These are phyloP conservation scores for Auricularia sp. DNA, from an alignment of 768 basidiomycete species.

Conservation along the genomic window DNA sequence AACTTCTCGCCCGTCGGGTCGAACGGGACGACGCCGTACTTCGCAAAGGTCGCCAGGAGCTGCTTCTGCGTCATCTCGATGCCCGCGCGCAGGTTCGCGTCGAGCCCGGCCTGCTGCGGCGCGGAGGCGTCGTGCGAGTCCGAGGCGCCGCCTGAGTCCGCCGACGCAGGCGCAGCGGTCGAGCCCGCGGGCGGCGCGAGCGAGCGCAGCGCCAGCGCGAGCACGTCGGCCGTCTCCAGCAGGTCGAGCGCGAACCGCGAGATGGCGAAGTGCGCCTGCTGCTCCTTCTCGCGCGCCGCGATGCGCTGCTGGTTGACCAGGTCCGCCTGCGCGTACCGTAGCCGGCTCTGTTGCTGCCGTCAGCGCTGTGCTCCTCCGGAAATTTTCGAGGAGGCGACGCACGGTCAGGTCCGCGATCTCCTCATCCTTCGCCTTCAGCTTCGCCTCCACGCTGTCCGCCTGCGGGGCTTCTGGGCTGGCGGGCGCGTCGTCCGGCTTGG, in stretches of 20 bases:
- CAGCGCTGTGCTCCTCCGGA: not conserved
- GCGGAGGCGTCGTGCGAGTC: conserved; percentile 14
- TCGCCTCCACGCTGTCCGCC: conserved; percentile 18
- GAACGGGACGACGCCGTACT: conserved; percentile 85
- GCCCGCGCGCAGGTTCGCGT: conserved; percentile 63
- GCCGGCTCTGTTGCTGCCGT: conserved; percentile 51
- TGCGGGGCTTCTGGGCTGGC: not conserved
- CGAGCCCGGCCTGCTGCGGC: conserved; percentile 40
- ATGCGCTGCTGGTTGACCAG: conserved; percentile 92
- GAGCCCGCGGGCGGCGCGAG: conserved; percentile 27
- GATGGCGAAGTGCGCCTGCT: conserved; percentile 90
- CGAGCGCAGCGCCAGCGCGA: conserved; percentile 73
- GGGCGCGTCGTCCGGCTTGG: not conserved
- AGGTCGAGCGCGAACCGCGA: conserved; percentile 83
- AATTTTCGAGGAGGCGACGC: conserved; percentile 20
- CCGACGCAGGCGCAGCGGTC: conserved; percentile 22
- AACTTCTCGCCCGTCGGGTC: conserved; percentile 89
- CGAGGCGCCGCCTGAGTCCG: conserved; percentile 21
- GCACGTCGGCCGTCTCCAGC: conserved; percentile 84
- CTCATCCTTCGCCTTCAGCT: conserved; percentile 71
- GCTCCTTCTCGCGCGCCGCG: conserved; percentile 81
- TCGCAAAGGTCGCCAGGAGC: conserved; percentile 80
- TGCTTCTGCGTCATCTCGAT: conserved; percentile 88
- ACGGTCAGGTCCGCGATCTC: conserved; percentile 82
- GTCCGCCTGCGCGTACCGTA: conserved; percentile 90